Conservation (phyloP, 306 rosid genomes). For the Purshia tridentata region DNA sequence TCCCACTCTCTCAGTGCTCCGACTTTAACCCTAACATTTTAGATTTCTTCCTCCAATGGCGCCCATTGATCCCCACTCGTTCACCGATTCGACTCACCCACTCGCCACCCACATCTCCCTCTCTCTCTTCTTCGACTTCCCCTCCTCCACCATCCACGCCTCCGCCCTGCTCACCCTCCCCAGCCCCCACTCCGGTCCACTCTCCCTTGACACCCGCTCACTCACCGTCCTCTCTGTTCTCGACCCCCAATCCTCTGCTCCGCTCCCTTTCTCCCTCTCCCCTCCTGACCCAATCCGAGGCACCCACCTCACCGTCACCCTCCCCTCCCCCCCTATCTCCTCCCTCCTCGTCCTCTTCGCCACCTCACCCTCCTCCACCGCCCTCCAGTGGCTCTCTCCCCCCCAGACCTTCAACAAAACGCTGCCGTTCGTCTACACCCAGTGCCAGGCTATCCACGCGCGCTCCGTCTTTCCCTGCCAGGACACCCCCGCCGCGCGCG, state of each 20-base stretch:
- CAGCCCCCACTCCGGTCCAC: conserved; percentile 48
- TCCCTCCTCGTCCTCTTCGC: conserved; percentile 50
- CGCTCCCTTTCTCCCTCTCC: conserved; percentile 56
- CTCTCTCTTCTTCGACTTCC: conserved; percentile 65
- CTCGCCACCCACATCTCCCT: conserved; percentile 52
- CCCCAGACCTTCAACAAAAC: conserved; percentile 73
- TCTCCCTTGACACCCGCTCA: conserved; percentile 76
- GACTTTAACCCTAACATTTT: conserved; percentile 1
- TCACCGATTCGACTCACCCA: conserved; percentile 65
- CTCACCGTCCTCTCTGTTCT: conserved; percentile 53
- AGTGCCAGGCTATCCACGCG: conserved; percentile 91
- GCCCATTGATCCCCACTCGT: conserved; percentile 85
- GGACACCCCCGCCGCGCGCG: conserved; percentile 88
- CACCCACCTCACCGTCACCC: conserved; percentile 50
- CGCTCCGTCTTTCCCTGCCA: conserved; percentile 87
- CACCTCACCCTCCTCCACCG: conserved; percentile 75
- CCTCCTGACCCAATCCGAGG: conserved; percentile 58
- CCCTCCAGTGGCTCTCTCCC: conserved; percentile 86
- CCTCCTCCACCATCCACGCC: conserved; percentile 57
- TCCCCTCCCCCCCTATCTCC: conserved; percentile 39
- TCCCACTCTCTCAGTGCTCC: neutral
- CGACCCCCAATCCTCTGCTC: conserved; percentile 38
- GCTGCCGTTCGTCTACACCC: conserved; percentile 79
- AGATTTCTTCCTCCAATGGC: conserved; percentile 47
- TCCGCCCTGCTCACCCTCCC: conserved; percentile 60